These are phyloP conservation scores for Penicillium parvum DNA, from an alignment of 495 filamentous ascomycete genomes.

Conservation along the genomic window DNA sequence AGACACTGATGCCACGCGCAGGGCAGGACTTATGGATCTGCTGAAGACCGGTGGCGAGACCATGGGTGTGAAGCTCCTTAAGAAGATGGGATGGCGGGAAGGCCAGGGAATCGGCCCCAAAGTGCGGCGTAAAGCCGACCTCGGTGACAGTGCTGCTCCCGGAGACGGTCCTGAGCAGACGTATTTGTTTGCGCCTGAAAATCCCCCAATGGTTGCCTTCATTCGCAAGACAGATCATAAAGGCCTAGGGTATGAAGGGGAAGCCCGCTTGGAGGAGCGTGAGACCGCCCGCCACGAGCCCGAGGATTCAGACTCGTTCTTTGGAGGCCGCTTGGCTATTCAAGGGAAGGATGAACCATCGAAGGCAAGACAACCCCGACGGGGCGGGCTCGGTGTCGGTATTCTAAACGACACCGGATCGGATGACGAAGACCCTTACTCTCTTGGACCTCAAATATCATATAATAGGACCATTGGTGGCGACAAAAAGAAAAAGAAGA, in stretches of 20 bases:
- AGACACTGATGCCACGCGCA: constrained; percentile 48
- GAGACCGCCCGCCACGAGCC: constrained; percentile 41
- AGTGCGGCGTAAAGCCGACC: constrained; percentile 67
- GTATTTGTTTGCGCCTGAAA: constrained; percentile 85
- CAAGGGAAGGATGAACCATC: constrained; percentile 29
- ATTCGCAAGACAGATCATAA: constrained; percentile 71
- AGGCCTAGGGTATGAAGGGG: constrained; percentile 76
- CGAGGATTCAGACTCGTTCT: constrained; percentile 45
- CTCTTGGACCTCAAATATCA: constrained; percentile 84
- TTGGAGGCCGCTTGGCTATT: constrained; percentile 31
- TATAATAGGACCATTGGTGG: constrained; percentile 82
- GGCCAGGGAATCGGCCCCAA: constrained; percentile 92
- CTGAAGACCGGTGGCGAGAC: constrained; percentile 75
- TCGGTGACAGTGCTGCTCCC: constrained; percentile 50
- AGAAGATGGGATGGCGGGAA: constrained; percentile 94
- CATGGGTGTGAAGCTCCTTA: constrained; percentile 82
- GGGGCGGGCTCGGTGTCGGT: constrained; percentile 79
- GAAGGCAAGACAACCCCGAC: constrained; percentile 47
- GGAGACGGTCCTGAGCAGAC: constrained; percentile 44
- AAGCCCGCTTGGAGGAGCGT: constrained; percentile 48
- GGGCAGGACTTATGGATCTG: constrained; percentile 67
- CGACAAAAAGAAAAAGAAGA: constrained; percentile 79
- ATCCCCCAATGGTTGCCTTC: constrained; percentile 72
- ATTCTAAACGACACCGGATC: constrained; percentile 92
- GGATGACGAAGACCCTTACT: constrained; percentile 96